Evolutionary conservation across 2,329 filamentous ascomycete species (phyloP).

Genomic region (Didymella pinodella): DNA sequence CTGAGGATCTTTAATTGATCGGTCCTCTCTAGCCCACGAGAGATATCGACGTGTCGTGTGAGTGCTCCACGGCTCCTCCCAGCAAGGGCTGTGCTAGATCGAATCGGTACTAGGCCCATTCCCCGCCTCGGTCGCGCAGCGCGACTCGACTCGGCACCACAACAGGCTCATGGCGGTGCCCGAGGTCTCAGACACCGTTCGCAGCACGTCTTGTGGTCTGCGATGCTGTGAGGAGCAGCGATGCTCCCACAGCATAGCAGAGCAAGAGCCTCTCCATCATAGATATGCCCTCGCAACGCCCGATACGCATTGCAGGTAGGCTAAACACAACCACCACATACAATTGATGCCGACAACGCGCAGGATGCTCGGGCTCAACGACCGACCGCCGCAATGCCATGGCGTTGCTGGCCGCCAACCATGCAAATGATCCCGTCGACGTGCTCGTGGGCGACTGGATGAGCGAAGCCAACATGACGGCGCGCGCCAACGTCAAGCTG

Average conservation of each 20-base stretch:
- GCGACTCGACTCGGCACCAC: background rate
- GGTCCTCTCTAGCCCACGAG: no score
- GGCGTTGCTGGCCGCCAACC: slow-evolving; percentile 38
- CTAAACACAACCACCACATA: background rate
- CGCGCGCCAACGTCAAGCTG: slow-evolving; percentile 33
- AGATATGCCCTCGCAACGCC: slow-evolving; percentile 29
- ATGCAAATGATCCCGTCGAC: slow-evolving; percentile 41
- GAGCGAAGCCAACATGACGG: slow-evolving; percentile 45
- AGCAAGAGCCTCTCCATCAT: background rate
- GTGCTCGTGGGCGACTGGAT: slow-evolving; percentile 47
- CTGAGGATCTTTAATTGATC: no score
- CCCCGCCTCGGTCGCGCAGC: background rate
- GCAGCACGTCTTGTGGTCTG: background rate
- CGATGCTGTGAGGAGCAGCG: background rate
- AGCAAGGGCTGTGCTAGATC: background rate
- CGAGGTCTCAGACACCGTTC: slow-evolving; percentile 17
- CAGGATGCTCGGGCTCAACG: slow-evolving; percentile 45
- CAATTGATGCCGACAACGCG: background rate
- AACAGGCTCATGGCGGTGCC: slow-evolving; percentile 1
- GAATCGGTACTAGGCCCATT: background rate
- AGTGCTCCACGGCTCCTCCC: background rate
- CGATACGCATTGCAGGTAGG: slow-evolving; percentile 36
- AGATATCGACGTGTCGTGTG: no score
- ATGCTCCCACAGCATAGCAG: slow-evolving; percentile 3
- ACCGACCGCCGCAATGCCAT: slow-evolving; percentile 47